Percentiles rank a stretch among this genome's conserved stretches.
These are phyloP conservation scores for Fomitopsis pulvina DNA, from an alignment of 768 basidiomycete genomes.

Conservation along the genomic window DNA sequence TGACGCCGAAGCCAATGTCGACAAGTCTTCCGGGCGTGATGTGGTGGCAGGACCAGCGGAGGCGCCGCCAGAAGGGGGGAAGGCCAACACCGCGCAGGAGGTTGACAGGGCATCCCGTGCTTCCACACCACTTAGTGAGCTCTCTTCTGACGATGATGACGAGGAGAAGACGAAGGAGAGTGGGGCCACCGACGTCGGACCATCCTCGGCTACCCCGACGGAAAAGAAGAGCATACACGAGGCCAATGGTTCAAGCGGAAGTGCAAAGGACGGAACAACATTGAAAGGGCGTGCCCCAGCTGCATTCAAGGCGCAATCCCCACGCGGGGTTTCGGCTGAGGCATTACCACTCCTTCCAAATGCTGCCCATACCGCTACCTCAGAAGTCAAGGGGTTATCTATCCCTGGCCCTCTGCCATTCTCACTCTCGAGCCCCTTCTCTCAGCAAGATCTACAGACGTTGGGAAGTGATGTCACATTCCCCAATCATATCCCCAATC, in stretches of 20 bases:
- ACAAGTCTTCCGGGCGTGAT: constrained; percentile 11
- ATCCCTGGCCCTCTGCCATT: neutral
- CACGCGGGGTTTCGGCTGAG: constrained; percentile 1
- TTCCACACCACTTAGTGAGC: constrained; percentile 72
- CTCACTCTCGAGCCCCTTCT: neutral
- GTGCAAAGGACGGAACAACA: neutral
- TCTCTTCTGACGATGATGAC: constrained; percentile 56
- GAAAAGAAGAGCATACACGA: neutral
- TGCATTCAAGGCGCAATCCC: constrained; percentile 4
- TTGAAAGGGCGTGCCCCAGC: neutral
- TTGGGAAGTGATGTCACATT: neutral
- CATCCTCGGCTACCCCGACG: neutral
- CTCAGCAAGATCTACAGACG: neutral
- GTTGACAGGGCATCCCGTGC: constrained; percentile 40
- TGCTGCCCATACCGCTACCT: neutral
- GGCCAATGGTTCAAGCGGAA: neutral
- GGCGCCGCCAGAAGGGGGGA: constrained; percentile 28
- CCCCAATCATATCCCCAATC: constrained; percentile 3
- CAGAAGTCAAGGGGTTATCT: neutral
- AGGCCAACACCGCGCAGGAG: constrained; percentile 25
- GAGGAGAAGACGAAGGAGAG: constrained; percentile 30
- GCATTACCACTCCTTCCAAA: neutral
- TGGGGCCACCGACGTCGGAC: neutral
- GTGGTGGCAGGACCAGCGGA: constrained; percentile 6
- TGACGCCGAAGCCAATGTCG: constrained; percentile 6